Evolutionary conservation across 1,284 basidiomycete species (phyloP).

Genomic region (Heterobasidion occidentale): DNA sequence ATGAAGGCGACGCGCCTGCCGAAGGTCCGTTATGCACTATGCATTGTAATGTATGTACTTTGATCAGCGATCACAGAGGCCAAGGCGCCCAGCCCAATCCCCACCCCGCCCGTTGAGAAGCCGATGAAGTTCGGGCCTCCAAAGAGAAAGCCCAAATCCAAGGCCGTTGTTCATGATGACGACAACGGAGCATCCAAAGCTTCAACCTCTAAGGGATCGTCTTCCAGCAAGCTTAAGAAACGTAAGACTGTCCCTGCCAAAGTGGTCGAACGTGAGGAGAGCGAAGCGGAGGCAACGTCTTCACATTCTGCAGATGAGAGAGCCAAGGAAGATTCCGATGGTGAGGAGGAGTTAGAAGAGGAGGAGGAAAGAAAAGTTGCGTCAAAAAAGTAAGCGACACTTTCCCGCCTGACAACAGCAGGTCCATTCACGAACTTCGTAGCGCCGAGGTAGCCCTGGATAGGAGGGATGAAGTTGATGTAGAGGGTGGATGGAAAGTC

Average conservation of each 20-base stretch:
- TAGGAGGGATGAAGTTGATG: constrained; percentile 65
- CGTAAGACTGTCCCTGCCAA: constrained; percentile 1
- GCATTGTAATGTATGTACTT: no score
- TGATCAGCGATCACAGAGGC: neutral
- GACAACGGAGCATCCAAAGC: neutral
- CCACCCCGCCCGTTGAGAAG: neutral
- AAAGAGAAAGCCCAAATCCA: constrained; percentile 5
- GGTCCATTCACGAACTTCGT: constrained; percentile 2
- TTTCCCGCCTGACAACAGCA: neutral
- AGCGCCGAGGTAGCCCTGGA: constrained; percentile 70
- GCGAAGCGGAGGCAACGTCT: constrained; percentile 17
- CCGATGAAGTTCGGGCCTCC: neutral
- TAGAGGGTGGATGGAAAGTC: constrained; percentile 80
- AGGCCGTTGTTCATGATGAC: neutral
- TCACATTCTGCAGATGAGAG: constrained; percentile 30
- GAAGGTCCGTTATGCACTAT: neutral
- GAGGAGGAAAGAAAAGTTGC: constrained; percentile 42
- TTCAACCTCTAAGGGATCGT: neutral
- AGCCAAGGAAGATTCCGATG: constrained; percentile 41
- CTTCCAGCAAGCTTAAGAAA: neutral
- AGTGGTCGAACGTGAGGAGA: neutral
- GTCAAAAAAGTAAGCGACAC: constrained; percentile 51
- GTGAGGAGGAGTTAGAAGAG: constrained; percentile 32
- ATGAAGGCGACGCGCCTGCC: constrained; percentile 13
- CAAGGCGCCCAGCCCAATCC: neutral